phyloP scores from a whole-genome alignment of 2,329 filamentous ascomycete genomes.

The Moelleriella libera region DNA sequence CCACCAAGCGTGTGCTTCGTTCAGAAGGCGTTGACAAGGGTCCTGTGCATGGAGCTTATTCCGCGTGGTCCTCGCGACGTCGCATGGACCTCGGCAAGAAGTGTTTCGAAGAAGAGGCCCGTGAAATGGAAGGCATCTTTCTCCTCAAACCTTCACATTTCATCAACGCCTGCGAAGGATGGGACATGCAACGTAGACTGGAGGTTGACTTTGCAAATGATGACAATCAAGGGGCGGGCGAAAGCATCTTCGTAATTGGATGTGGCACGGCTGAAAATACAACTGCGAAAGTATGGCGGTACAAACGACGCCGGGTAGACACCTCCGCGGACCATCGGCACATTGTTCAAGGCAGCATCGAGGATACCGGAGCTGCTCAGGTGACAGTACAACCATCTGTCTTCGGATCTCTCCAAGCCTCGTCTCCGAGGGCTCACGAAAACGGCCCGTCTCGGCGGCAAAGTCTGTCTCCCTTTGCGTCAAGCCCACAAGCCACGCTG shows the following conservation, averaged over 20 bases:
- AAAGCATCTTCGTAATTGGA: conserved; percentile 60
- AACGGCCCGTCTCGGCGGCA: too few relatives aligned
- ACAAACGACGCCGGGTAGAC: conserved; percentile 12
- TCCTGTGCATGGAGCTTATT: conserved; percentile 59
- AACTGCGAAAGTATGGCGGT: conserved; percentile 28
- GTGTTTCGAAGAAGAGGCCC: conserved; percentile 62
- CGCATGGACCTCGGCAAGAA: conserved; percentile 55
- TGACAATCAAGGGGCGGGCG: conserved; percentile 62
- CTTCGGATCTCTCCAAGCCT: conserved; percentile 4
- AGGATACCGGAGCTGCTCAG: neutral
- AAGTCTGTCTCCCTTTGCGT: conserved; percentile 3
- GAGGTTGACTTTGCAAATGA: conserved; percentile 83
- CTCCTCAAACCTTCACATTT: conserved; percentile 64
- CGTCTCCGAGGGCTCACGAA: conserved; percentile 7
- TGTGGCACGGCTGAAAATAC: conserved; percentile 53
- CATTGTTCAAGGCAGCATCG: neutral
- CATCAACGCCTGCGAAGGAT: conserved; percentile 61
- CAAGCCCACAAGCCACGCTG: conserved; percentile 2
- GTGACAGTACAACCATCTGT: neutral
- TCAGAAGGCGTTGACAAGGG: conserved; percentile 61
- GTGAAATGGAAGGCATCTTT: conserved; percentile 68
- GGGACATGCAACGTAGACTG: conserved; percentile 81
- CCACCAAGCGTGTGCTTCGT: conserved; percentile 57
- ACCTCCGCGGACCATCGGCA: neutral
- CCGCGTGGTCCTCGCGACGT: conserved; percentile 63